These are phyloP conservation scores for Laetiporus sulphureus DNA, from an alignment of 1,284 basidiomycete species.

Conservation along the genomic window DNA sequence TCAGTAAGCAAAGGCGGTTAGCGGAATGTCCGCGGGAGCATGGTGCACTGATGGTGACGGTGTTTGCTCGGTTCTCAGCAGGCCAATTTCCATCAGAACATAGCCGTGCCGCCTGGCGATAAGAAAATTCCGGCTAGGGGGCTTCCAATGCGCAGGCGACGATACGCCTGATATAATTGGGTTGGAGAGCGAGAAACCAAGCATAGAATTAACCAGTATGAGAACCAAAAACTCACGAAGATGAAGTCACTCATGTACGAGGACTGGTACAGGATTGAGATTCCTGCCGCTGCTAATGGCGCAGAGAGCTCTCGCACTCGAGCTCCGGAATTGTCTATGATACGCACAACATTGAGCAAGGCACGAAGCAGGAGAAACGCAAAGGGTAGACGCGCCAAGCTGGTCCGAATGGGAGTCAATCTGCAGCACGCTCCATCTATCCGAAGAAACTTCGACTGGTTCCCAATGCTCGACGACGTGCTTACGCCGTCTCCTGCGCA, in stretches of 20 bases:
- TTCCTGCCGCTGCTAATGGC: conserved; percentile 71
- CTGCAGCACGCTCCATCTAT: conserved; percentile 70
- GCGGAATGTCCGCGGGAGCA: conserved; percentile 1
- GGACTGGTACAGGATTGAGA: conserved; percentile 81
- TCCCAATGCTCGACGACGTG: conserved; percentile 26
- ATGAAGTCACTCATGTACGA: conserved; percentile 84
- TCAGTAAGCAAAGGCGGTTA: conserved; percentile 4
- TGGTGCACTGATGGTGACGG: conserved; percentile 1
- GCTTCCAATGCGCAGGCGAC: no score
- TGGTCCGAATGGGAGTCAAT: conserved; percentile 68
- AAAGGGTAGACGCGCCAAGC: conserved; percentile 38
- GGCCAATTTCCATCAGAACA: no score
- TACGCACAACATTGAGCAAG: neutral
- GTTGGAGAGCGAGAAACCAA: neutral
- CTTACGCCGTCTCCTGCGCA: conserved; percentile 6
- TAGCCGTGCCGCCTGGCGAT: neutral
- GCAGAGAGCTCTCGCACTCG: conserved; percentile 74
- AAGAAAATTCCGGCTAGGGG: no score
- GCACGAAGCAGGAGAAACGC: conserved; percentile 3
- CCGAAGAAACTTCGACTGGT: conserved; percentile 61
- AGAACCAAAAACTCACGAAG: conserved; percentile 42
- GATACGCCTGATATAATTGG: no score
- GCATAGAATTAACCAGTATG: neutral
- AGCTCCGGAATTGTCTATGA: conserved; percentile 60
- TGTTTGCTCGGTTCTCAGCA: no score